A percentile compares a stretch with the other conserved stretches of the same genome.
Evolutionary conservation across 2,329 filamentous ascomycete genomes (phyloP).

Genomic region (Colletotrichum sp.): DNA sequence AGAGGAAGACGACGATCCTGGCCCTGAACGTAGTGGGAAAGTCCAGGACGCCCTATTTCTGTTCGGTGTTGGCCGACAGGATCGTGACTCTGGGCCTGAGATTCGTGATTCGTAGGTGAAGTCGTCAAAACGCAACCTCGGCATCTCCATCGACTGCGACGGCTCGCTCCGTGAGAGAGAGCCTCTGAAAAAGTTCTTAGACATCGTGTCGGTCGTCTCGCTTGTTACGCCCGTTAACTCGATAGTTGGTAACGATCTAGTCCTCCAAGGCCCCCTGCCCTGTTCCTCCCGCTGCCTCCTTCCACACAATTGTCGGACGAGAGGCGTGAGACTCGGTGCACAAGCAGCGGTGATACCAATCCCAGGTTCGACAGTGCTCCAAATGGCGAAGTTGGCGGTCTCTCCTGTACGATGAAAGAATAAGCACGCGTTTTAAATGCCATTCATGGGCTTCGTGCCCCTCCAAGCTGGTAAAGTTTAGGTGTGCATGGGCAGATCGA

Average conservation of each 20-base stretch:
- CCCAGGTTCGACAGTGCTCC: slow-evolving; percentile 48
- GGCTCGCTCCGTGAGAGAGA: not conserved
- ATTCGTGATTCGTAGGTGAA: slow-evolving; percentile 10
- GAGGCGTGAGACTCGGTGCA: slow-evolving; percentile 40
- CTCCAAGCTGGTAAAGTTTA: slow-evolving; percentile 4
- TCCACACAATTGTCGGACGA: slow-evolving; percentile 16
- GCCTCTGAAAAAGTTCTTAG: not conserved
- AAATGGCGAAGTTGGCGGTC: slow-evolving; percentile 47
- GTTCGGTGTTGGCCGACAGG: not conserved
- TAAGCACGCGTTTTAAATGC: not conserved
- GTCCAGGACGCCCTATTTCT: not conserved
- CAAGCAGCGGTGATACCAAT: slow-evolving; percentile 44
- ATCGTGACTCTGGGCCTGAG: not conserved
- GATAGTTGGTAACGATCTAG: not conserved
- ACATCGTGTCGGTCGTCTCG: not conserved
- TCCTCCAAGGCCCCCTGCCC: not conserved
- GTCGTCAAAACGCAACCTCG: slow-evolving; percentile 13
- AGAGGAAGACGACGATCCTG: not conserved
- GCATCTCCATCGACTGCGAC: not conserved
- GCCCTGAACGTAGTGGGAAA: not conserved
- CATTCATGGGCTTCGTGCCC: not conserved
- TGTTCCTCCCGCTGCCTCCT: not conserved
- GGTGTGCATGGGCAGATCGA: not conserved
- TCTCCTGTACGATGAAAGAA: slow-evolving; percentile 17
- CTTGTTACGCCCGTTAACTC: not conserved